Evolutionary conservation across 2,329 filamentous ascomycete species (phyloP), one percentile per base, ranked within the genome.

Genomic region (Arthroderma sp.): DNA sequence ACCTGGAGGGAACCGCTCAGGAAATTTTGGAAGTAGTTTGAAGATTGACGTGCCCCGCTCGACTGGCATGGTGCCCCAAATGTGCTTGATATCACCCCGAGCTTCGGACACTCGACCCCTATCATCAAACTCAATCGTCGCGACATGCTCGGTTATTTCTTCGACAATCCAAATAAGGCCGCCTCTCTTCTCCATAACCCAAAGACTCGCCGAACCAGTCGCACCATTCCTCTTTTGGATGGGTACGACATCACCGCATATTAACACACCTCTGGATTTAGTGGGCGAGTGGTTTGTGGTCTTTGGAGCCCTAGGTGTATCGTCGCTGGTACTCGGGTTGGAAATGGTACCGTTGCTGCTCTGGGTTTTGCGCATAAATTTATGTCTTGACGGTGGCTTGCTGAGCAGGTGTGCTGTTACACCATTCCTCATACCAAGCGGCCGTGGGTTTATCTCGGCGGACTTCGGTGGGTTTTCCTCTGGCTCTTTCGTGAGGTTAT

Each of bases 161-260:
- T 98, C 91, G 2, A 98, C 68, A 6, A 98, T 91, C 91, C 91
- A 98, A 48, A 98, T 96, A 48, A 98, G 67, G 6, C 89, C 88
- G 43, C 86, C 80, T 40, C 82, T 78, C 65, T 98, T 98, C 64
- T 98, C 91, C 68, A 98, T 98, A 3, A 98, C 91, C 91, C 91
- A 98, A 34, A 98, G 69, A 64, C 88, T 96, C 33, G 91, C 91
- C 47, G 91, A 88, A 2, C 91, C 91, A 4, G 82, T 89, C 7
- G 82, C 77, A 3, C 91, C 91, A 56, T 98, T 94, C 49, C 91
- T 79, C 65, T 96, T 98, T 61, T 88, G 84, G 48, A 98, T 98
- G 0, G 91, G 91, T 11, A 98, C 86, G n/a, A 98, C 89, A 61
- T 98, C 91, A 37, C 91, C 91, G 54, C 91, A 98, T 1, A 98